Evolutionary conservation across 192 early-diverging fungal species (phyloP).

Genomic region (Umbelopsis isabellina): DNA sequence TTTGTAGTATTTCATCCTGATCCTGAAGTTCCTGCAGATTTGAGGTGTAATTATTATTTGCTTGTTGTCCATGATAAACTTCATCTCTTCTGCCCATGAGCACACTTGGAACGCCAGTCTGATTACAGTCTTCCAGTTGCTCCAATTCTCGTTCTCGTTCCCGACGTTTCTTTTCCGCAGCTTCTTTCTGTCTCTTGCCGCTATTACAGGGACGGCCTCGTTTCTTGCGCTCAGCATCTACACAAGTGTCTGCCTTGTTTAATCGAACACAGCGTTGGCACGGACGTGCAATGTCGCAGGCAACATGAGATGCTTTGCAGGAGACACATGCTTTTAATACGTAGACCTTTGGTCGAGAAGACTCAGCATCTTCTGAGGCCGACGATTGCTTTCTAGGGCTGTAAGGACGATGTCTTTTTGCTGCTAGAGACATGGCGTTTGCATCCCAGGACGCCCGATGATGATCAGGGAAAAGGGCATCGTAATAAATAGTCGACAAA

Average conservation of each 20-base stretch:
- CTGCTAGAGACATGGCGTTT: background rate
- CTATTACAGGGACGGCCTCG: slow-evolving; percentile 55
- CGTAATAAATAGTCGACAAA: slow-evolving; percentile 6
- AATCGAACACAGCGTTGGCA: slow-evolving; percentile 57
- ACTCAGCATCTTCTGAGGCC: slow-evolving; percentile 15
- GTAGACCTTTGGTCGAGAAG: slow-evolving; percentile 24
- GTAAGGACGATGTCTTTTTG: slow-evolving; percentile 12
- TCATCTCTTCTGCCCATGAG: slow-evolving; percentile 17
- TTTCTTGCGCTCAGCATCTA: slow-evolving; percentile 60
- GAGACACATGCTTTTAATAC: slow-evolving; percentile 43
- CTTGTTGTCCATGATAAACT: background rate
- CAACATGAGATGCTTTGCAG: slow-evolving; percentile 45
- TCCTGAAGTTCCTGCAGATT: slow-evolving; percentile 15
- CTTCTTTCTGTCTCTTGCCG: slow-evolving; percentile 30
- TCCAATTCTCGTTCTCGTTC: slow-evolving; percentile 15
- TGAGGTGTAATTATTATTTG: background rate
- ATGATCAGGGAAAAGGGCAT: slow-evolving; percentile 17
- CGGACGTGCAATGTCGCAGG: slow-evolving; percentile 51
- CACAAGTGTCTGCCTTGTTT: slow-evolving; percentile 51
- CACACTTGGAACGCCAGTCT: slow-evolving; percentile 9
- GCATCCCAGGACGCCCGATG: slow-evolving; percentile 22
- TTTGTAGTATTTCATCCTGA: slow-evolving; percentile 21
- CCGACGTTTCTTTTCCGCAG: slow-evolving; percentile 11
- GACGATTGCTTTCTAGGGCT: slow-evolving; percentile 15
- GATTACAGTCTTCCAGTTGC: slow-evolving; percentile 9